A percentile compares a stretch with the other conserved stretches of the same genome.
phyloP scores from a whole-genome alignment of 2,329 filamentous ascomycete genomes.

The Diaporthe citriasiana region DNA sequence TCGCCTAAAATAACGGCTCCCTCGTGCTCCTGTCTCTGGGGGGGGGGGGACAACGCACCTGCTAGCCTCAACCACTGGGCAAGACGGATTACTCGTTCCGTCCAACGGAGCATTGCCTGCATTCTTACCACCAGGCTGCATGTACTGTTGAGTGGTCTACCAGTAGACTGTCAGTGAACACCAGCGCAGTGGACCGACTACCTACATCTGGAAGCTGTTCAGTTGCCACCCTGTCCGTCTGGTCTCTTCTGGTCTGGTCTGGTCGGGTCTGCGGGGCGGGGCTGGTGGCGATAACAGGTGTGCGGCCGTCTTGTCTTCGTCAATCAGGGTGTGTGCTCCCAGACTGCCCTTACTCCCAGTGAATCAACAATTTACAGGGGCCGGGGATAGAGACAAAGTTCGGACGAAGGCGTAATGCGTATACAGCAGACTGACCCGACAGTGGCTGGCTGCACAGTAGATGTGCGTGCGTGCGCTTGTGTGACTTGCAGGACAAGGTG shows the following conservation, averaged over 20 bases:
- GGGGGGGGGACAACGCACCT: background rate
- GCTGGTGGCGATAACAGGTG: conserved; percentile 8
- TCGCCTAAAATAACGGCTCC: conserved; percentile 25
- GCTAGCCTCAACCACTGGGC: conserved; percentile 22
- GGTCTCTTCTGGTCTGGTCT: conserved; percentile 3
- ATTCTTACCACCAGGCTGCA: conserved; percentile 16
- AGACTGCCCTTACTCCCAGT: background rate
- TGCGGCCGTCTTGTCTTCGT: conserved; percentile 1
- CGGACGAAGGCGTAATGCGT: conserved; percentile 26
- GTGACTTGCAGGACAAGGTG: conserved; percentile 11
- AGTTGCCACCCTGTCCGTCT: conserved; percentile 26
- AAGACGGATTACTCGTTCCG: conserved; percentile 33
- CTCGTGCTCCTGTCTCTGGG: background rate
- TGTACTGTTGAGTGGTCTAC: background rate
- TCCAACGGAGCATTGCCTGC: conserved; percentile 23
- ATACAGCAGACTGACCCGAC: background rate
- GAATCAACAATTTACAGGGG: conserved; percentile 21
- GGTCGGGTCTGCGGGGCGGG: background rate
- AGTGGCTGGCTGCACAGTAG: background rate
- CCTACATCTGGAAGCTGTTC: background rate
- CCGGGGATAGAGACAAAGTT: conserved; percentile 32
- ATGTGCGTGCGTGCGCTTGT: conserved; percentile 9
- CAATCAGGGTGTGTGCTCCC: background rate
- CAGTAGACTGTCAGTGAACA: background rate
- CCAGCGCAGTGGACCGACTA: conserved; percentile 1